Conservation (phyloP, 768 basidiomycete genomes). For the Russula sp. region DNA sequence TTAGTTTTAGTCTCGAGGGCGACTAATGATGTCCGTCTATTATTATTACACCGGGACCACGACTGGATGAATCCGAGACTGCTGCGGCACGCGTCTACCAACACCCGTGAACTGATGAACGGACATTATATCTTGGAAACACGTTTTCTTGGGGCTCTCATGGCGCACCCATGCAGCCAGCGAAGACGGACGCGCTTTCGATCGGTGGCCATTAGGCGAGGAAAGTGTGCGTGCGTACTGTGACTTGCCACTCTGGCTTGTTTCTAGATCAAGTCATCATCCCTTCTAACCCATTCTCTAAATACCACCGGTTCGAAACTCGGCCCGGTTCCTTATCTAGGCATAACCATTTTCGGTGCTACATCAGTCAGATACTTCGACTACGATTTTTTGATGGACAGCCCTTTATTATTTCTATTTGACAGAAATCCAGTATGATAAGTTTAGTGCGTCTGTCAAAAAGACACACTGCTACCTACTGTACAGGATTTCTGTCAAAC, state of each 20-base stretch:
- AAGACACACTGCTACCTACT: too few relatives aligned
- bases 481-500: not conserved
- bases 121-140: not conserved
- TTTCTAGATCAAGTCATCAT: not conserved
- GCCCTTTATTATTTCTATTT: not conserved
- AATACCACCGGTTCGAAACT: too few relatives aligned
- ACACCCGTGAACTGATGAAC: not conserved
- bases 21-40: not conserved
- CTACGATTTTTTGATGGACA: not conserved
- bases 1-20: not conserved
- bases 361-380: not conserved
- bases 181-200: not conserved
- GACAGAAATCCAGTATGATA: not conserved
- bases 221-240: not conserved
- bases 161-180: not conserved
- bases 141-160: not conserved
- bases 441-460: too few relatives aligned
- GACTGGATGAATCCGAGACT: not conserved
- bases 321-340: not conserved
- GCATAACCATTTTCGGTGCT: not conserved
- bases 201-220: not conserved
- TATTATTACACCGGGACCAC: not conserved
- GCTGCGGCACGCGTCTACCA: conserved; percentile 8
- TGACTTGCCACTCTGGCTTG: too few relatives aligned
- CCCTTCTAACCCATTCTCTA: too few relatives aligned